Conservation (phyloP, 371 early-diverging fungal species). For the Apophysomyces elegans region DNA sequence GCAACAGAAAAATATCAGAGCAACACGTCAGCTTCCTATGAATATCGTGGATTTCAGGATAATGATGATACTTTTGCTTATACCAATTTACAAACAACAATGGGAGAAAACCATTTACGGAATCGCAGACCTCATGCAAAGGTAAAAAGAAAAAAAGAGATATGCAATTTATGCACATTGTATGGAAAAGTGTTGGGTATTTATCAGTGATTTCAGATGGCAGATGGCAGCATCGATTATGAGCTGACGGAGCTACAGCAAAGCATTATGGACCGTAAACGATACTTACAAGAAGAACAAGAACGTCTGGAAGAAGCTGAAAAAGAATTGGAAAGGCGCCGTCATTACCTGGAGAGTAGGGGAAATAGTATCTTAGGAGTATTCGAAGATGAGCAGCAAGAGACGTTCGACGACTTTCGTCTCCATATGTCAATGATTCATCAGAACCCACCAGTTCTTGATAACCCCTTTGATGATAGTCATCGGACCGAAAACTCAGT, state of each 20-base stretch:
- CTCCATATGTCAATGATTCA: background rate
- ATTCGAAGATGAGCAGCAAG: background rate
- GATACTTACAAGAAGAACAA: slow-evolving; percentile 26
- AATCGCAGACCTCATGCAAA: background rate
- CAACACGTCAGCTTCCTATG: background rate
- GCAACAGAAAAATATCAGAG: slow-evolving; percentile 27
- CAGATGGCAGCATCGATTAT: slow-evolving; percentile 10
- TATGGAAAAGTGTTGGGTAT: background rate
- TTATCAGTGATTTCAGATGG: background rate
- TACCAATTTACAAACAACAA: background rate
- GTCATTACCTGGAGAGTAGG: slow-evolving; percentile 19
- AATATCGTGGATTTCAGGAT: slow-evolving; percentile 13
- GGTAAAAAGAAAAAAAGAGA: background rate
- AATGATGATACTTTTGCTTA: slow-evolving; percentile 30
- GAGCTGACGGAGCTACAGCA: slow-evolving; percentile 32
- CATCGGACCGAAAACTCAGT: background rate
- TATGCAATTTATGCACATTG: background rate
- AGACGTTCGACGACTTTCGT: background rate
- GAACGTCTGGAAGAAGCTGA: slow-evolving; percentile 30
- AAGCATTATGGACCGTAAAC: slow-evolving; percentile 23
- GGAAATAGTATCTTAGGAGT: slow-evolving; percentile 23
- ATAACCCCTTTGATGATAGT: slow-evolving; percentile 11
- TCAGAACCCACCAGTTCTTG: background rate
- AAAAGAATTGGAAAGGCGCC: slow-evolving; percentile 23
- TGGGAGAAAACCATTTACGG: background rate